Evolutionary conservation across 768 basidiomycete species (phyloP), one percentile per base, ranked within the genome.

Genomic region (Ephemerocybe angulata): DNA sequence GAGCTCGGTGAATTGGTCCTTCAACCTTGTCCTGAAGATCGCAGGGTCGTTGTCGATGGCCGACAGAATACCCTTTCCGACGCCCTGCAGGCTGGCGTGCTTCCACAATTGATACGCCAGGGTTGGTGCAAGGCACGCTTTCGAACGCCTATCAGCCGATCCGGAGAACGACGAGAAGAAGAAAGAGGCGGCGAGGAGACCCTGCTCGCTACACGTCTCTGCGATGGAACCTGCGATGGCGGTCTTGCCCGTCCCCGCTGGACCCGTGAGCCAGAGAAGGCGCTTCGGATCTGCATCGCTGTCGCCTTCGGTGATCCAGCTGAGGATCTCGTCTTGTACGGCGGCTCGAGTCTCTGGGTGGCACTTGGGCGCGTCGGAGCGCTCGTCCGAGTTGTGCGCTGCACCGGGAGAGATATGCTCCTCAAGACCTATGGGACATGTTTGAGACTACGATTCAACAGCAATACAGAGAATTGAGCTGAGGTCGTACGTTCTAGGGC

Each of bases 191-290:
- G 49, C 52, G 10, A 60, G 53, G 1, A 43, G 30, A n/a, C 53
- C 52, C 17, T 44, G 38, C 17, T 27, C 41, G 8, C 31, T 25
- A 31, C 52, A 54, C 11, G 25, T 30, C 21, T 57, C 53, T 17
- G 59, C 46, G 19, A 60, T 38, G 27, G 48, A 53, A 15, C 53
- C 52, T 19, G 40, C 46, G n/a, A 60, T 56, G 25, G 55, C 56
- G 1, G 58, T 55, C 25, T 55, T 58, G 2, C 58, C 58, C 2
- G 48, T 24, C 13, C 58, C 57, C 1, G 58, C 54, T n/a, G 54
- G 54, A 7, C 58, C 59, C 6, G 28, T 40, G 4, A 60, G 15
- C 55, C 55, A 54, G n/a, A 54, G 4, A 19, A 44, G n/a, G 13
- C 25, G n/a, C 4, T 19, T 42, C 21, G 27, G n/a, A 15, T 35